These are phyloP conservation scores for Dendrobium huoshanense DNA, from an alignment of 106 monocot genomes.

Conservation along the genomic window DNA sequence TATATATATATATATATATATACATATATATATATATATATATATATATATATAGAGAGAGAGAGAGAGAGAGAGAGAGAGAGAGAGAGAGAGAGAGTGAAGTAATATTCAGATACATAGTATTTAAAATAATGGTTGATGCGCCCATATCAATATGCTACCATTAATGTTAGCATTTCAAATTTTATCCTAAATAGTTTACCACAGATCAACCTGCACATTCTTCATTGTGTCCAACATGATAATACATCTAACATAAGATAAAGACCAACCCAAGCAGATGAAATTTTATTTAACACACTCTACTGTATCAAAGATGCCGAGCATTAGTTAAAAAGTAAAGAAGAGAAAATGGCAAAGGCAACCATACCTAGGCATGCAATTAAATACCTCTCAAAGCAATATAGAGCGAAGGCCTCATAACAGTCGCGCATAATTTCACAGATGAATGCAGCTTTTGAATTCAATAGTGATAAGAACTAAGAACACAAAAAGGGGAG, in stretches of 20 bases:
- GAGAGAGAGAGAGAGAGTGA: not conserved
- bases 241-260: not conserved
- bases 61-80: not conserved
- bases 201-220: not conserved
- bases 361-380: constrained; percentile 76
- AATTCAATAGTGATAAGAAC: constrained; percentile 75
- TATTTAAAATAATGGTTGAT: not conserved
- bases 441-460: constrained; percentile 68
- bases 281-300: not conserved
- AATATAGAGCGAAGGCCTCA: constrained; percentile 97
- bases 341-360: not conserved
- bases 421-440: constrained; percentile 99
- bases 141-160: not conserved
- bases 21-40: not conserved
- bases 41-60: not conserved
- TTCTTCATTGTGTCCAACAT: not conserved
- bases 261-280: not conserved
- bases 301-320: not conserved
- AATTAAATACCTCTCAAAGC: constrained; percentile 95
- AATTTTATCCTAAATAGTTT: not conserved
- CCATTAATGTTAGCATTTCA: not conserved
- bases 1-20: not conserved
- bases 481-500: constrained; percentile 29
- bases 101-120: not conserved
- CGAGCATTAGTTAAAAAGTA: not conserved